phyloP scores from a whole-genome alignment of 257 asterid genomes.

The Lycium barbarum region DNA sequence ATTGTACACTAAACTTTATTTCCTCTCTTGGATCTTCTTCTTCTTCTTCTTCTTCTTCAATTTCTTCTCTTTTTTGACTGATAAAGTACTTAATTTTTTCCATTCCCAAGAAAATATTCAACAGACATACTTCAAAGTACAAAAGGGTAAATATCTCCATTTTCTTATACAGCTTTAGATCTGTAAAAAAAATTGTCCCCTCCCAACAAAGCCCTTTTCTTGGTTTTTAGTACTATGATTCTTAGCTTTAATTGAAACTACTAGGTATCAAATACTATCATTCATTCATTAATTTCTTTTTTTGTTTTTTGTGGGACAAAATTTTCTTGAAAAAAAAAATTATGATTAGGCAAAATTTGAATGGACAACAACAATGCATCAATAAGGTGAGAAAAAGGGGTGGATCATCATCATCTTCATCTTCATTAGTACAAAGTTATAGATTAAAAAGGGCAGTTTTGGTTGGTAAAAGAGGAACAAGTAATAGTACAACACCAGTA shows the following conservation, averaged over 20 bases:
- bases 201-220: slow-evolving; percentile 14
- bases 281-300: background rate
- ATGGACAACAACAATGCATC: slow-evolving; percentile 65
- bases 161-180: slow-evolving; percentile 20
- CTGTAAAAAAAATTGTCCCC: slow-evolving; percentile 23
- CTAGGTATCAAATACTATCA: background rate
- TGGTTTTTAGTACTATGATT: slow-evolving; percentile 28
- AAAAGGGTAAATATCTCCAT: background rate
- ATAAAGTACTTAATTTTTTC: slow-evolving; percentile 41
- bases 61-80: slow-evolving; percentile 36
- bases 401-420: slow-evolving; percentile 76
- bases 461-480: slow-evolving; percentile 70
- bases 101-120: slow-evolving; percentile 36
- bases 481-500: slow-evolving; percentile 60
- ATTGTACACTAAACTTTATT: slow-evolving; percentile 31
- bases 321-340: slow-evolving; percentile 20
- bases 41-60: background rate
- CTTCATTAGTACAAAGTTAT: slow-evolving; percentile 67
- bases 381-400: slow-evolving; percentile 89
- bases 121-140: slow-evolving; percentile 26
- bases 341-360: slow-evolving; percentile 71
- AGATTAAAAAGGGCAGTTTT: slow-evolving; percentile 75
- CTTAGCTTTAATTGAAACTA: slow-evolving; percentile 17
- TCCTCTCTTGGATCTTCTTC: slow-evolving; percentile 35
- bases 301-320: background rate